Conservation (phyloP, 331 rosid species). For the Acacia concinna region DNA sequence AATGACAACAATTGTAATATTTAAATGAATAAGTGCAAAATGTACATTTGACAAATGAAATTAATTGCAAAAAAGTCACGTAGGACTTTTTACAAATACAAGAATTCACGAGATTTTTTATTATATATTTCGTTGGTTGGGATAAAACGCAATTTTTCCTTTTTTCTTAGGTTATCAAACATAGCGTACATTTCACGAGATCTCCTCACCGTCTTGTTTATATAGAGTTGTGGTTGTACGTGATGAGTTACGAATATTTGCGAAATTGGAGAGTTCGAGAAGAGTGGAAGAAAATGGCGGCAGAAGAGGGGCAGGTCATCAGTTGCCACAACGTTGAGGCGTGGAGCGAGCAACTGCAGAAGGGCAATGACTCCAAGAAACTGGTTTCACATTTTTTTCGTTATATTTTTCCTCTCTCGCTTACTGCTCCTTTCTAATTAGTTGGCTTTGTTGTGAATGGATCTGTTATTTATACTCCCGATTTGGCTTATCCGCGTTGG, state of each 20-base stretch:
- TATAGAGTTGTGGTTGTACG: not conserved
- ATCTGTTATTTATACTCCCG: slow-evolving; percentile 32
- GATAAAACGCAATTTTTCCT: too few relatives aligned
- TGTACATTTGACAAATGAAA: too few relatives aligned
- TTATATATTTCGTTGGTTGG: too few relatives aligned
- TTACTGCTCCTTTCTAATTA: not conserved
- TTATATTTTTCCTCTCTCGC: not conserved
- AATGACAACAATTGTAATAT: too few relatives aligned
- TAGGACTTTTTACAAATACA: too few relatives aligned
- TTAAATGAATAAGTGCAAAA: too few relatives aligned
- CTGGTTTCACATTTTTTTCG: slow-evolving; percentile 39
- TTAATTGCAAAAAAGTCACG: too few relatives aligned
- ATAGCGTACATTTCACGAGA: too few relatives aligned
- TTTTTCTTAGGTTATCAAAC: too few relatives aligned
- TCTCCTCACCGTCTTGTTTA: not conserved
- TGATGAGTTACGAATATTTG: too few relatives aligned
- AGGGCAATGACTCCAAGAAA: slow-evolving; percentile 67
- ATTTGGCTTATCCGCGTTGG: not conserved
- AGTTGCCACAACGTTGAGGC: slow-evolving; percentile 65
- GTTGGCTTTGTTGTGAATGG: not conserved
- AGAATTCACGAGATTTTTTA: too few relatives aligned
- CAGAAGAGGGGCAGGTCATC: slow-evolving; percentile 79
- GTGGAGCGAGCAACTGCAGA: slow-evolving; percentile 68
- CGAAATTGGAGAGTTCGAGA: not conserved
- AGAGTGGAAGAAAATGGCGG: slow-evolving; percentile 37